Evolutionary conservation across 805 yeast species (phyloP).

Genomic region (Debaryomyces hansenii): DNA sequence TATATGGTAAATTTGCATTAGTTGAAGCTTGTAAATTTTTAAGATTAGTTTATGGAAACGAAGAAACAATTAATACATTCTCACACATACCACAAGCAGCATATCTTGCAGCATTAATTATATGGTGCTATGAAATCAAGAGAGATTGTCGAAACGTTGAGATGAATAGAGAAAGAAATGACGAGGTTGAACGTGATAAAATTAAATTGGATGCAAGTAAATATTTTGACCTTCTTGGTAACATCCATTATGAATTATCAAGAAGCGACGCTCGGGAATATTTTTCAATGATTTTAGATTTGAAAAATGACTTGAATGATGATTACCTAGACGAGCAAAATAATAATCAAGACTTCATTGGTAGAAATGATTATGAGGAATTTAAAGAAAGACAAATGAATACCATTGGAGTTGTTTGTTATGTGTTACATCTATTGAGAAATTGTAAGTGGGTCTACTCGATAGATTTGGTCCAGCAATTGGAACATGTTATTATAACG

Average conservation of each 20-base stretch:
- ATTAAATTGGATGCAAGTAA: constrained; percentile 3
- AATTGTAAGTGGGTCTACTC: constrained; percentile 10
- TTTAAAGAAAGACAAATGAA: constrained; percentile 5
- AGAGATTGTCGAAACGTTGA: constrained; percentile 14
- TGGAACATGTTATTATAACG: too few species aligned
- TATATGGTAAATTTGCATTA: too few species aligned
- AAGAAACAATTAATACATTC: constrained; percentile 4
- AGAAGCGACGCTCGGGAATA: constrained; percentile 14
- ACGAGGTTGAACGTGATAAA: not conserved
- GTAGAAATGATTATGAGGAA: constrained; percentile 1
- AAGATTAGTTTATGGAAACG: constrained; percentile 2
- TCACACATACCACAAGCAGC: constrained; percentile 10
- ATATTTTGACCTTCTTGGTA: constrained; percentile 6
- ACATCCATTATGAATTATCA: constrained; percentile 7
- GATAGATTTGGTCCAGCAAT: not conserved
- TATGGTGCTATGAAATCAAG: constrained; percentile 11
- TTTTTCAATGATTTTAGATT: constrained; percentile 14
- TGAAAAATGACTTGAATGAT: constrained; percentile 2
- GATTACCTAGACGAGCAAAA: not conserved
- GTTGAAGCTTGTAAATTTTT: too few species aligned
- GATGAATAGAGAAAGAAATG: not conserved
- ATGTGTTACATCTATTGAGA: constrained; percentile 8
- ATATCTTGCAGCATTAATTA: constrained; percentile 6
- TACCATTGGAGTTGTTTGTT: constrained; percentile 7
- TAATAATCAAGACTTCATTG: not conserved